phyloP scores from a whole-genome alignment of 352 stramenopile genomes.

The Aphanomyces stellatus region DNA sequence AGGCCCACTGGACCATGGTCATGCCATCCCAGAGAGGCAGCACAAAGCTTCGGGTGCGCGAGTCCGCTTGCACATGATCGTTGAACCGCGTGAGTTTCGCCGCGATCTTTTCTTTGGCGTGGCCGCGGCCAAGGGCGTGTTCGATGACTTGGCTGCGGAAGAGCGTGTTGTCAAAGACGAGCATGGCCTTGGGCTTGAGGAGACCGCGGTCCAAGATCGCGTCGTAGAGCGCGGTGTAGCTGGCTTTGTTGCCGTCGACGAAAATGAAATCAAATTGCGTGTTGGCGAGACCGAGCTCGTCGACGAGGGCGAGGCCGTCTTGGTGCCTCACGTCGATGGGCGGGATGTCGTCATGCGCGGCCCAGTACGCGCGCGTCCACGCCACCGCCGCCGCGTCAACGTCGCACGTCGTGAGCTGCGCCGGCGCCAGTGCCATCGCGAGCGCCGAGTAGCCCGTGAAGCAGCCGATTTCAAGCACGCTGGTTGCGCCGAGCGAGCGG shows the following conservation, averaged over 20 bases:
- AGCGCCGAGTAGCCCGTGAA: constrained; percentile 92
- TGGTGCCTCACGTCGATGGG: constrained; percentile 22
- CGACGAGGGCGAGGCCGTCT: constrained; percentile 39
- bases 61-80: constrained; percentile 59
- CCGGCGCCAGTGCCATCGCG: constrained; percentile 58
- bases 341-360: constrained; percentile 33
- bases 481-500: constrained; percentile 52
- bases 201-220: constrained; percentile 53
- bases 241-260: constrained; percentile 90
- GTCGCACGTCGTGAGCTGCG: constrained; percentile 49
- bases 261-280: constrained; percentile 91
- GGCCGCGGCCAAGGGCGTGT: constrained; percentile 29
- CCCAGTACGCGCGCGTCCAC: constrained; percentile 46
- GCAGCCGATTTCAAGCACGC: constrained; percentile 87
- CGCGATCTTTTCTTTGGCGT: constrained; percentile 47
- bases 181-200: constrained; percentile 60
- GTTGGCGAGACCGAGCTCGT: constrained; percentile 13
- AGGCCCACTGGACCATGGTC: constrained; percentile 39
- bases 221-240: constrained; percentile 85
- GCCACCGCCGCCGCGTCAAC: constrained; percentile 36
- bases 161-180: constrained; percentile 91
- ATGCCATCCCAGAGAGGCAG: constrained; percentile 88
- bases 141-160: constrained; percentile 88
- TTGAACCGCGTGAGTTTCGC: constrained; percentile 85
- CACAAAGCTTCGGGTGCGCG: constrained; percentile 72